phyloP scores from a whole-genome alignment of 2,329 filamentous ascomycete species.

The Trichoderma asperellum region DNA sequence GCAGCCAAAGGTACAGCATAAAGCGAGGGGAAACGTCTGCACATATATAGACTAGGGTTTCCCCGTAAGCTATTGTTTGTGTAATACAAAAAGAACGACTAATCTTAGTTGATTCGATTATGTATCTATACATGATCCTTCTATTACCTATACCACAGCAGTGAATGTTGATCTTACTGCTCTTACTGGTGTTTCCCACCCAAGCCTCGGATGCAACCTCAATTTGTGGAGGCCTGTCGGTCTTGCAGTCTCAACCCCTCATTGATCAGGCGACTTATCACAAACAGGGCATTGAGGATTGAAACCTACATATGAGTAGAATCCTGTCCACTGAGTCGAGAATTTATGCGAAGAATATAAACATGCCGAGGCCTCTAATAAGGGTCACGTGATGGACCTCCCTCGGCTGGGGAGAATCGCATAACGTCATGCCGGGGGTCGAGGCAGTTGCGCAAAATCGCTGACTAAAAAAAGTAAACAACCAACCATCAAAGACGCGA shows the following conservation, averaged over 20 bases:
- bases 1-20: neutral
- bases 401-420: neutral
- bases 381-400: neutral
- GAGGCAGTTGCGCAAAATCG: neutral
- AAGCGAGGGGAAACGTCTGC: neutral
- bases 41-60: neutral
- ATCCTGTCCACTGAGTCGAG: neutral
- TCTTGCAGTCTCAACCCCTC: neutral
- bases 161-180: neutral
- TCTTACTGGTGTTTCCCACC: neutral
- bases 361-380: no score
- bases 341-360: neutral
- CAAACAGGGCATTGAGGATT: neutral
- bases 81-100: neutral
- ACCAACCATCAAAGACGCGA: neutral
- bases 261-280: neutral
- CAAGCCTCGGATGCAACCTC: slow-evolving; percentile 21
- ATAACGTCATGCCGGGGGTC: neutral
- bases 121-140: neutral
- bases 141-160: neutral
- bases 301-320: no score
- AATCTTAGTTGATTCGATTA: neutral
- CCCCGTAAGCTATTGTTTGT: neutral
- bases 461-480: slow-evolving; percentile 5
- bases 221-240: neutral